Conservation (phyloP, 352 stramenopile genomes). For the Hyaloperonospora brassicae region DNA sequence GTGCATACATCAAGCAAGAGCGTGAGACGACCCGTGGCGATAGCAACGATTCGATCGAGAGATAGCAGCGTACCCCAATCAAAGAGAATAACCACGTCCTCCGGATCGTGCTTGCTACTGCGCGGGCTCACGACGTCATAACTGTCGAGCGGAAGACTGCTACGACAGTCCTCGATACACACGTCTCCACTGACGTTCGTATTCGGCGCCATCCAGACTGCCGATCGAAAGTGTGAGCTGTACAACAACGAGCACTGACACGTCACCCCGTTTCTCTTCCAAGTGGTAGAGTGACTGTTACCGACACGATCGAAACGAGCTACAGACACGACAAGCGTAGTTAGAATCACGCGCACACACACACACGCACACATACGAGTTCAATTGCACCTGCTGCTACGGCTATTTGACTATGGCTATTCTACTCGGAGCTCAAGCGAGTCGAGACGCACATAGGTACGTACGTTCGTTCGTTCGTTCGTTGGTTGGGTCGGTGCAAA, state of each 20-base stretch:
- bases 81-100: slow-evolving; percentile 77
- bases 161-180: slow-evolving; percentile 53
- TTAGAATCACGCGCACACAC: background rate
- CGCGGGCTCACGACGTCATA: slow-evolving; percentile 40
- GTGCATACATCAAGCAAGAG: no score
- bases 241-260: slow-evolving; percentile 10
- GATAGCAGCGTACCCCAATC: slow-evolving; percentile 57
- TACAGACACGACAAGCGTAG: background rate
- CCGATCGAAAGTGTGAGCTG: background rate
- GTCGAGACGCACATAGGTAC: background rate
- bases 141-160: slow-evolving; percentile 42
- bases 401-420: no score
- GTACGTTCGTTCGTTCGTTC: slow-evolving; percentile 13
- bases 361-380: no score
- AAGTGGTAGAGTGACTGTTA: slow-evolving; percentile 23
- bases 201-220: slow-evolving; percentile 47
- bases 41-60: slow-evolving; percentile 1
- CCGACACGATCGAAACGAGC: slow-evolving; percentile 4
- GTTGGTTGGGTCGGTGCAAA: slow-evolving; percentile 4
- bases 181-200: slow-evolving; percentile 45
- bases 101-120: slow-evolving; percentile 33
- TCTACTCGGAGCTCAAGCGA: no score
- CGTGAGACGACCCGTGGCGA: background rate
- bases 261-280: slow-evolving; percentile 12
- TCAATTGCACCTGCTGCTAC: no score